Conservation (phyloP, 2,329 filamentous ascomycete species). For the Aspergillus novoparasiticus region DNA sequence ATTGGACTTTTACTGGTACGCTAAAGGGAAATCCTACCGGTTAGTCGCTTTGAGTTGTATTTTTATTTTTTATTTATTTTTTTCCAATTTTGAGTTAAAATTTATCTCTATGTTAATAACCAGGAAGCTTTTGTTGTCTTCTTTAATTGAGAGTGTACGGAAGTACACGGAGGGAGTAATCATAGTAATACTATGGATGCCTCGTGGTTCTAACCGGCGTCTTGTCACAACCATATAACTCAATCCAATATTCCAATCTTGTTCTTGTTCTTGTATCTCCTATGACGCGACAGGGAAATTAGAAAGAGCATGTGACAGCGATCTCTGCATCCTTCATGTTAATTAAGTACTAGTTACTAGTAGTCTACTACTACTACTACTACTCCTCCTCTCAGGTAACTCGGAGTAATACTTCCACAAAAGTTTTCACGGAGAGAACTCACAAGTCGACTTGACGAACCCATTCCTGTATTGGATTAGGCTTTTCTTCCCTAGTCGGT, state of each 20-base stretch:
- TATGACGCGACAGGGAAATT: neutral
- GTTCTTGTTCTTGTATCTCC: neutral
- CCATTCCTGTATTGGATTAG: neutral
- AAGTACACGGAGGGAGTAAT: neutral
- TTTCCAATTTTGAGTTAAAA: neutral
- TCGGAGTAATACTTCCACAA: neutral
- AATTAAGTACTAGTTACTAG: neutral
- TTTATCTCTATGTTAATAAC: neutral
- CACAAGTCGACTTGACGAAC: neutral
- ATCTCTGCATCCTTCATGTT: neutral
- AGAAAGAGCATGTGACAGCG: neutral
- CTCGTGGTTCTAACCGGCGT: neutral
- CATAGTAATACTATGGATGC: neutral
- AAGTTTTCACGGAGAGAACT: neutral
- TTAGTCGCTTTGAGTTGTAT: no score
- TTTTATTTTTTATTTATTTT: neutral
- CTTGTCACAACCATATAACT: neutral
- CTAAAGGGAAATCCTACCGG: neutral
- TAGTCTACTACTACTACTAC: neutral
- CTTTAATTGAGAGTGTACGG: neutral
- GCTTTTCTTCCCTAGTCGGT: neutral
- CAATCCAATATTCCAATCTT: neutral
- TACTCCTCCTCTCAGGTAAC: neutral
- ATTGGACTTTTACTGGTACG: slow-evolving; percentile 1
- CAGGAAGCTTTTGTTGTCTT: neutral